phyloP scores from a whole-genome alignment of 371 early-diverging fungal genomes.

The Mortierella sp. region DNA sequence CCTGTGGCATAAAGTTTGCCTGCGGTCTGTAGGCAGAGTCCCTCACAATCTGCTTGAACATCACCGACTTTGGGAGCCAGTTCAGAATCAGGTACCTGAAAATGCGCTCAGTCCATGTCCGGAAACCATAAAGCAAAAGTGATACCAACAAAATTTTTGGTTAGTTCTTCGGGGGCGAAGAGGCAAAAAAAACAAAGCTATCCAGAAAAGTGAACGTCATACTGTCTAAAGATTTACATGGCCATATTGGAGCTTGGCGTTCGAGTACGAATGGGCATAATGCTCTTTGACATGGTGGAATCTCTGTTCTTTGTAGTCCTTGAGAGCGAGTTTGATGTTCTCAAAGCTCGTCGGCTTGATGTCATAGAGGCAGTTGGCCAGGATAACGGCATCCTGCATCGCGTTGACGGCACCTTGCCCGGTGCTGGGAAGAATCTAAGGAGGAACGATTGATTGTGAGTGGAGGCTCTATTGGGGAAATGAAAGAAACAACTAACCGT shows the following conservation, averaged over 20 bases:
- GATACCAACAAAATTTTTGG: no score
- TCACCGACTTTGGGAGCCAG: no score
- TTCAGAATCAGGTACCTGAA: no score
- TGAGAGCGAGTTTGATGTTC: not conserved
- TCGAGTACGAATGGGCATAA: not conserved
- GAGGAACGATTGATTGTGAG: no score
- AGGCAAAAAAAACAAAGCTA: no score
- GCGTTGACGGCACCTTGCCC: conserved; percentile 36
- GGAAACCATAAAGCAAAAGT: no score
- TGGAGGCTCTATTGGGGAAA: not conserved
- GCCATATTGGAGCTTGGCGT: conserved; percentile 28
- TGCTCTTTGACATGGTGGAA: conserved; percentile 17
- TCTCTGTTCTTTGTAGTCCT: conserved; percentile 19
- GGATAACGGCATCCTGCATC: conserved; percentile 28
- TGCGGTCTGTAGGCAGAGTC: not conserved
- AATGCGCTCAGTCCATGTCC: no score
- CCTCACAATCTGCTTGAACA: not conserved
- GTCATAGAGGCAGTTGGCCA: conserved; percentile 33
- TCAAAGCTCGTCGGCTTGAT: conserved; percentile 8
- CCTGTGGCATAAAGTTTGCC: not conserved
- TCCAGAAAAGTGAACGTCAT: no score
- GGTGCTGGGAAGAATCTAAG: conserved; percentile 24
- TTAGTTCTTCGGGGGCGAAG: no score
- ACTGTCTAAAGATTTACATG: conserved; percentile 15
- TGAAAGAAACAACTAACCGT: not conserved